Evolutionary conservation across 208 protist species (phyloP).

Genomic region (Leptomonas pyrrhocoris): DNA sequence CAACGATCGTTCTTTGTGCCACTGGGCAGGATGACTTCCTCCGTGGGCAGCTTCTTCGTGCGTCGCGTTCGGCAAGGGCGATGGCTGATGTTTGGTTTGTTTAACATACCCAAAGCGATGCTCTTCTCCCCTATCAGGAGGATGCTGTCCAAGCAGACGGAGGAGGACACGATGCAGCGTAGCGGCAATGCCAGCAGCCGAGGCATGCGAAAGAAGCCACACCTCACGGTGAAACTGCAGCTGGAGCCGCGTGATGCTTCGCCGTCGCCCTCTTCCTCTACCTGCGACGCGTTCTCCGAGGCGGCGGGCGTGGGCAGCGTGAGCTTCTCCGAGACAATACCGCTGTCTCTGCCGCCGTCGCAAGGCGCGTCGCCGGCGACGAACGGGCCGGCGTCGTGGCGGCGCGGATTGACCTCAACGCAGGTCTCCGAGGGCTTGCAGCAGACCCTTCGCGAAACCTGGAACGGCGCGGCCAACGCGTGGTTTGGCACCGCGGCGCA

Average conservation of each 20-base stretch:
- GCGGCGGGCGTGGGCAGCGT: not conserved
- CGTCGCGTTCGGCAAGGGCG: too few relatives aligned
- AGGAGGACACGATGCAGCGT: too few relatives aligned
- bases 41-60: too few relatives aligned
- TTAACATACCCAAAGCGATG: too few relatives aligned
- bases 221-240: not conserved
- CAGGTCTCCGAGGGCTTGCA: not conserved
- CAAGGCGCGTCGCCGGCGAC: not conserved
- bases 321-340: constrained; percentile 9
- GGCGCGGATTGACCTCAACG: not conserved
- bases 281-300: not conserved
- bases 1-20: too few relatives aligned
- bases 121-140: too few relatives aligned
- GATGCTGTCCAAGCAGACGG: too few relatives aligned
- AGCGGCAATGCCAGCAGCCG: too few relatives aligned
- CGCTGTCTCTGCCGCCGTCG: constrained; percentile 10
- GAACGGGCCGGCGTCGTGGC: constrained; percentile 3
- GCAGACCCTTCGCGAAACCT: constrained; percentile 18
- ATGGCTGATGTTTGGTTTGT: too few relatives aligned
- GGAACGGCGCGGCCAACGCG: constrained; percentile 18
- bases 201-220: too few relatives aligned
- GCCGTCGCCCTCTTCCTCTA: not conserved
- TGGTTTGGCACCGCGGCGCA: constrained; percentile 16
- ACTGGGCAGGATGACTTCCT: too few relatives aligned
- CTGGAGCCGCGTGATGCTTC: not conserved